A percentile compares a stretch with the other conserved stretches of the same genome.
phyloP scores from a whole-genome alignment of 495 filamentous ascomycete species.

The Symbiotaphrina buchneri region DNA sequence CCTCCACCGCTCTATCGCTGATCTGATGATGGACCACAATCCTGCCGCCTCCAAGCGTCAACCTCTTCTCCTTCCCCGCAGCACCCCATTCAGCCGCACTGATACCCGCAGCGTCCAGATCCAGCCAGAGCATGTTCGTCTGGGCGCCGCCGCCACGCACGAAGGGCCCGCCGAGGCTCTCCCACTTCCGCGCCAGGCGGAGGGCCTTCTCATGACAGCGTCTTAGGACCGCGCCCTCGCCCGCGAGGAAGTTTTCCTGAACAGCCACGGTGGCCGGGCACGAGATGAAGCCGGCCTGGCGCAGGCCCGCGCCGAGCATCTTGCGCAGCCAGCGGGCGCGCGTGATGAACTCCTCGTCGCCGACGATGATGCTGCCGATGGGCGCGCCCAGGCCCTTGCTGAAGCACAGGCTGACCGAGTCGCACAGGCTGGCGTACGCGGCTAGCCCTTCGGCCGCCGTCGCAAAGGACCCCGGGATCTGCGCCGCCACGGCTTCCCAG shows the following conservation, averaged over 20 bases:
- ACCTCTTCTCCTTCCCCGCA: neutral
- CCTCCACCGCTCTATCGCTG: too few relatives aligned
- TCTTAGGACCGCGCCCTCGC: conserved; percentile 38
- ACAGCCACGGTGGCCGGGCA: conserved; percentile 33
- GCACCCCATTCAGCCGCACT: too few relatives aligned
- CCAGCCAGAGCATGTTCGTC: conserved; percentile 91
- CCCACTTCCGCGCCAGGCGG: conserved; percentile 26
- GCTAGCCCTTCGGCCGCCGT: conserved; percentile 15
- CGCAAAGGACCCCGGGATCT: conserved; percentile 19
- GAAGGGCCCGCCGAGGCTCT: conserved; percentile 19
- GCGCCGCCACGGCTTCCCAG: conserved; percentile 44
- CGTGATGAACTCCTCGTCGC: conserved; percentile 38
- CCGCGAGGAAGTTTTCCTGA: conserved; percentile 46
- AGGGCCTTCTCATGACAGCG: conserved; percentile 41
- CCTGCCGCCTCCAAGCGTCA: neutral
- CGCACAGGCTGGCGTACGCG: conserved; percentile 51
- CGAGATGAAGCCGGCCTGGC: conserved; percentile 43
- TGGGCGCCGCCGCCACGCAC: conserved; percentile 44
- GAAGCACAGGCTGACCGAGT: conserved; percentile 69
- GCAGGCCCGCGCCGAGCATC: conserved; percentile 58
- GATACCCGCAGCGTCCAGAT: conserved; percentile 32
- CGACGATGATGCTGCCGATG: conserved; percentile 60
- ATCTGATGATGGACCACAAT: neutral
- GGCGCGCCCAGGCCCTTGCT: conserved; percentile 81
- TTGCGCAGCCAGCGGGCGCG: conserved; percentile 65